Evolutionary conservation across 176 grass and related monocot species (phyloP).

Genomic region (Avena atlantica): DNA sequence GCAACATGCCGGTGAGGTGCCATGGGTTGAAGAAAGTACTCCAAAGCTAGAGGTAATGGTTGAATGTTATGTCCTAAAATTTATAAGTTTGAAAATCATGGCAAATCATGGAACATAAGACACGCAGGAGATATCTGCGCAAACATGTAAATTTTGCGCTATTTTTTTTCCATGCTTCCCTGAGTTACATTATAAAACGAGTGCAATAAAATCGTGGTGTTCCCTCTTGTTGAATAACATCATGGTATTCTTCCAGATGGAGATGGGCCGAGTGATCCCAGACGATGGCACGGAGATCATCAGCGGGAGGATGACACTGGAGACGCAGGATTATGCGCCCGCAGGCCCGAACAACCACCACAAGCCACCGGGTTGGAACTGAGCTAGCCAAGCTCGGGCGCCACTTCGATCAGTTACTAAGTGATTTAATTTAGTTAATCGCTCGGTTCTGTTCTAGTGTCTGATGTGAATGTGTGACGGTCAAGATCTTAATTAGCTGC

Average conservation of each 20-base stretch:
- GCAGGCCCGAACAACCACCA: slow-evolving; percentile 62
- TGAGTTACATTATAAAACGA: neutral
- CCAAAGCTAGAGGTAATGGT: slow-evolving; percentile 49
- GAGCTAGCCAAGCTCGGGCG: slow-evolving; percentile 6
- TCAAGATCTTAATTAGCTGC: neutral
- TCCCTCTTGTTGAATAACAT: neutral
- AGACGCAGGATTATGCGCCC: slow-evolving; percentile 56
- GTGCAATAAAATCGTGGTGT: neutral
- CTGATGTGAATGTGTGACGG: neutral
- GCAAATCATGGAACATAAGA: neutral
- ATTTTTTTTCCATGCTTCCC: neutral
- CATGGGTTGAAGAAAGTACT: slow-evolving; percentile 25
- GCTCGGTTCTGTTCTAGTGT: neutral
- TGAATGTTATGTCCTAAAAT: neutral
- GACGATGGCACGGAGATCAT: slow-evolving; percentile 30
- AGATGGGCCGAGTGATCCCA: neutral
- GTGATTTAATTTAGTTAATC: slow-evolving; percentile 18
- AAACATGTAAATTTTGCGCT: neutral
- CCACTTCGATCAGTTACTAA: neutral
- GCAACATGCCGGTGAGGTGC: slow-evolving; percentile 36
- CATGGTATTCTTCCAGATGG: slow-evolving; percentile 31
- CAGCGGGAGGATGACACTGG: slow-evolving; percentile 55
- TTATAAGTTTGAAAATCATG: neutral
- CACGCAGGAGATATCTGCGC: neutral
- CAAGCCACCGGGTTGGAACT: slow-evolving; percentile 59